Evolutionary conservation across 768 basidiomycete genomes (phyloP), one percentile per base, ranked within the genome.

Genomic region (Psilocybe cubensis): DNA sequence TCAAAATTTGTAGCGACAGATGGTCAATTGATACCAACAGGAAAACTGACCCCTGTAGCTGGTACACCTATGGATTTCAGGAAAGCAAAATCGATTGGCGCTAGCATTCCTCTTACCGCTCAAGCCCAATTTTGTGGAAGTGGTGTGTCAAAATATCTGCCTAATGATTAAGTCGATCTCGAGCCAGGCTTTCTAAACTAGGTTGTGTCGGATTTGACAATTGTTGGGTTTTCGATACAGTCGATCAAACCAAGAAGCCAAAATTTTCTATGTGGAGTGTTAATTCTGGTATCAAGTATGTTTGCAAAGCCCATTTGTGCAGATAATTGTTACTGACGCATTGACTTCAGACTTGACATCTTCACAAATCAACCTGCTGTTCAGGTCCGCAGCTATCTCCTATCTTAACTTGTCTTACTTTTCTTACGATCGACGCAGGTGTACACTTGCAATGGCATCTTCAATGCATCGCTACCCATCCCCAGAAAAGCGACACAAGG

Each of bases 141-240:
- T 28, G 75, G 78, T 76, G 12, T 23, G 56, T 44, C 20, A 8
- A 18, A 54, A 43, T 24, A 25, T 48, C 20, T 3, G 3, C 41
- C 9, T 14, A 3, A 21, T 44, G 21, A 47, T 27, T 25, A 28
- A 48, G 27, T 35, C n/a, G 29, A 8, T 20, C 31, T 29, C n/a
- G 27, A 25, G 23, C 23, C 11, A 21, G 3, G 23, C 42, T 21
- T 14, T 21, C 3, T 12, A 18, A 40, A 17, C 14, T 40, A 78
- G 79, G 73, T 28, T 80, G 79, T 58, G 71, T 73, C 17, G 81
- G 81, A 2, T 78, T 76, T 54, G 81, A 82, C 61, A 80, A 81
- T 58, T 72, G 71, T 53, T 82, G 76, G 76, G 62, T 80, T 40
- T 78, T 78, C 55, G 78, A 82, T 56, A 51, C 71, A 11, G 66